These are phyloP conservation scores for Lepidopterella palustris DNA, from an alignment of 495 filamentous ascomycete species.

Conservation along the genomic window DNA sequence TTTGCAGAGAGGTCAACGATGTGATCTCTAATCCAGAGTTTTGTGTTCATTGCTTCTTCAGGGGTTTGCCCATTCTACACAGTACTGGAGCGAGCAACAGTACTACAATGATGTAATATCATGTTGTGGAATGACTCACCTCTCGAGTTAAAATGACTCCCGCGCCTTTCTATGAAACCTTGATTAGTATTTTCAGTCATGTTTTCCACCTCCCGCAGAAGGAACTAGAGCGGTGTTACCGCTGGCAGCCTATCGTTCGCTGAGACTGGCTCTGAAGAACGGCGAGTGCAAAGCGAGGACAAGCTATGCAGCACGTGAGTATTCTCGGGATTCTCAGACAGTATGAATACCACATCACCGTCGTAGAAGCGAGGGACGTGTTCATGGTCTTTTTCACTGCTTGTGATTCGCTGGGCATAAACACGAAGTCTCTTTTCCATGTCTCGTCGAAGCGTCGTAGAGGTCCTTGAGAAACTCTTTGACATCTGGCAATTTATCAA, in stretches of 20 bases:
- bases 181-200: not conserved
- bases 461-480: not conserved
- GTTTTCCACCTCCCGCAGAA: not conserved
- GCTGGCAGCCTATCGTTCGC: not conserved
- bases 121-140: not conserved
- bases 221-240: not conserved
- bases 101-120: not conserved
- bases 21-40: not conserved
- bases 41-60: not conserved
- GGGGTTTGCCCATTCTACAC: not conserved
- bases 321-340: not conserved
- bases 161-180: not conserved
- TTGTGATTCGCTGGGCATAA: too few species aligned
- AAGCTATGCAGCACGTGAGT: constrained; percentile 2
- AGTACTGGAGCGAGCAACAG: not conserved
- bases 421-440: too few species aligned
- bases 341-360: not conserved
- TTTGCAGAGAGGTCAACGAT: not conserved
- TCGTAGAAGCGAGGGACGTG: not conserved
- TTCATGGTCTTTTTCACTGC: not conserved
- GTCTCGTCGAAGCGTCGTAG: not conserved
- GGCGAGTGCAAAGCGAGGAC: constrained; percentile 5
- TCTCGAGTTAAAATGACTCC: not conserved
- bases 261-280: constrained; percentile 8
- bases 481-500: not conserved